Percentiles rank a stretch among this genome's conserved stretches.
Evolutionary conservation across 75 land plant genomes (phyloP).

Genomic region (Cupressus sempervirens): DNA sequence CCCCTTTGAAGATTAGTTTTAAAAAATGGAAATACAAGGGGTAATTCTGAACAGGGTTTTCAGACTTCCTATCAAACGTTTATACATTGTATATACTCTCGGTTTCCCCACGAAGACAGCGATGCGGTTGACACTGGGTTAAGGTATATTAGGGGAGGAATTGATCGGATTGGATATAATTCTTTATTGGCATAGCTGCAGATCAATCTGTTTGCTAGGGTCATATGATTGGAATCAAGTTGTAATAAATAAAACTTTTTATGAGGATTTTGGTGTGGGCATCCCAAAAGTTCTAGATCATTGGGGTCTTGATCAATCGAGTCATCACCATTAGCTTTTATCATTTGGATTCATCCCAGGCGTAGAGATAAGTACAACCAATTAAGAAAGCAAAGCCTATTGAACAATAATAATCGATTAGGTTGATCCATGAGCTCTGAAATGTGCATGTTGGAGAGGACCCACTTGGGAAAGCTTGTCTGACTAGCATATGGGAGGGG

Average conservation of each 20-base stretch:
- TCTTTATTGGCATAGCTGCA: background rate
- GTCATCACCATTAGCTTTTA: background rate
- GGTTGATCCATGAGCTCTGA: background rate
- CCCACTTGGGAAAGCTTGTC: background rate
- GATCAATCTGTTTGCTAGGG: background rate
- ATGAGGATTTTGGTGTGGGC: background rate
- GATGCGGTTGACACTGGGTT: background rate
- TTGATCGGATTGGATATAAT: too few species aligned
- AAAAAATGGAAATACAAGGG: too few species aligned
- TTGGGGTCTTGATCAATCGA: background rate
- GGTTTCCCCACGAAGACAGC: background rate
- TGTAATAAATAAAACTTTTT: too few species aligned
- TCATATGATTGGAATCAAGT: background rate
- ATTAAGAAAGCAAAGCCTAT: background rate
- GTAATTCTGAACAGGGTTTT: too few species aligned
- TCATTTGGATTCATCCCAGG: background rate
- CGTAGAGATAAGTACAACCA: background rate
- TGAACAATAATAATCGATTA: background rate
- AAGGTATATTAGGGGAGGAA: too few species aligned
- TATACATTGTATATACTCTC: background rate
- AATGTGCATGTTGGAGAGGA: background rate
- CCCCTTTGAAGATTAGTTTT: too few species aligned
- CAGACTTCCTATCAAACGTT: background rate
- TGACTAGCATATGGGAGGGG: background rate
- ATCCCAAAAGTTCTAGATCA: background rate